Percentiles rank a stretch among this genome's conserved stretches.
Conservation (phyloP, 805 yeast genomes). For the Starmerella potacharoeniae region DNA sequence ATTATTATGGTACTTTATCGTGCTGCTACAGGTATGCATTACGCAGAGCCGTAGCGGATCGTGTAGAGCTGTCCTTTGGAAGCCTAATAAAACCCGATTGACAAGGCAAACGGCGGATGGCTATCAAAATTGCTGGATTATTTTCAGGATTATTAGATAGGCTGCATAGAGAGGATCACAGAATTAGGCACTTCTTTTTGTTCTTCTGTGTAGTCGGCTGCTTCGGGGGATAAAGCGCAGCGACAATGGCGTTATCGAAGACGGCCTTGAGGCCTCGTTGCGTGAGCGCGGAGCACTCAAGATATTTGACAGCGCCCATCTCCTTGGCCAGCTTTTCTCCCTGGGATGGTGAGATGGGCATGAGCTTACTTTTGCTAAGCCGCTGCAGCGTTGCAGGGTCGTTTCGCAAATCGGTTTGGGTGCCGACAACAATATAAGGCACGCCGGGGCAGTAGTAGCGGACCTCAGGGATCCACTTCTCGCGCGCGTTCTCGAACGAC, state of each 20-base stretch:
- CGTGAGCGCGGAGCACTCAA: slow-evolving; percentile 94
- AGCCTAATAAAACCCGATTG: neutral
- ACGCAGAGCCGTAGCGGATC: too few species aligned
- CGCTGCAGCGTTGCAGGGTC: slow-evolving; percentile 85
- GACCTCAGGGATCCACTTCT: slow-evolving; percentile 98
- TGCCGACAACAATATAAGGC: slow-evolving; percentile 93
- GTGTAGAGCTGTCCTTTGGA: too few species aligned
- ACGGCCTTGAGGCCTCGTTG: slow-evolving; percentile 95
- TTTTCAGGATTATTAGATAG: neutral
- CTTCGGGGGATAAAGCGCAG: slow-evolving; percentile 94
- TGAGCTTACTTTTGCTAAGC: slow-evolving; percentile 77
- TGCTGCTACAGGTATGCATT: too few species aligned
- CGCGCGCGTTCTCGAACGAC: slow-evolving; percentile 91
- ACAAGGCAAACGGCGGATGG: neutral
- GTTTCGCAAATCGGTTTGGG: slow-evolving; percentile 88
- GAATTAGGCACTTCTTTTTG: slow-evolving; percentile 61
- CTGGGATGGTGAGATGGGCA: slow-evolving; percentile 73
- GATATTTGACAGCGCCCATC: slow-evolving; percentile 88
- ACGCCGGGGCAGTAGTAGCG: slow-evolving; percentile 98
- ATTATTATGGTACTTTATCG: too few species aligned
- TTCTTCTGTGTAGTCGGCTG: slow-evolving; percentile 50
- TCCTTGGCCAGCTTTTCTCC: slow-evolving; percentile 93
- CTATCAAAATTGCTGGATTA: neutral
- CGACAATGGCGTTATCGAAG: slow-evolving; percentile 97
- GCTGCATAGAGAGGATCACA: slow-evolving; percentile 34